Evolutionary conservation across 345 rosid species (phyloP).

Genomic region (Cardamine occulta): DNA sequence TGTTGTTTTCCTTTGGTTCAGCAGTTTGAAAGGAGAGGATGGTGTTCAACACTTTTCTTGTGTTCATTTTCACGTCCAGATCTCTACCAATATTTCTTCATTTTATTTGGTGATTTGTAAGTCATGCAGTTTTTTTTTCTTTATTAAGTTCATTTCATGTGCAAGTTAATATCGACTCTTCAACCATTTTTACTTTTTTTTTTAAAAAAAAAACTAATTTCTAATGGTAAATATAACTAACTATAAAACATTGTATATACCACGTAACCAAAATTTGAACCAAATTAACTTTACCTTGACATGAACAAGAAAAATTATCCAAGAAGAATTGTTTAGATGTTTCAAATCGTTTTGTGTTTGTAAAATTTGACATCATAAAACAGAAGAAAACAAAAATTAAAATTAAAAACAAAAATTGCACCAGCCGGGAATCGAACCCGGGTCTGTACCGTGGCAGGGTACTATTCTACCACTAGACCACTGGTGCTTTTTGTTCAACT

Average conservation of each 20-base stretch:
- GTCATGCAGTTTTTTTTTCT: slow-evolving; percentile 3
- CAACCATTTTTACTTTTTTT: not conserved
- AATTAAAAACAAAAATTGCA: slow-evolving; percentile 17
- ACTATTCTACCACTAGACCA: slow-evolving; percentile 61
- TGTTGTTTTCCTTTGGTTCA: slow-evolving; percentile 37
- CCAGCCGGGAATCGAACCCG: slow-evolving; percentile 88
- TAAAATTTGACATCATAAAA: too few species aligned
- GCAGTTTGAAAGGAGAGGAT: slow-evolving; percentile 42
- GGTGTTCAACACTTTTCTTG: slow-evolving; percentile 52
- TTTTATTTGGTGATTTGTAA: slow-evolving; percentile 22
- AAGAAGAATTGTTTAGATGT: not conserved
- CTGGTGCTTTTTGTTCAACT: slow-evolving; percentile 38
- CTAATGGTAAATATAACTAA: not conserved
- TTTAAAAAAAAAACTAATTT: not conserved
- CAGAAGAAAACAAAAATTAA: not conserved
- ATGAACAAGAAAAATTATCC: not conserved
- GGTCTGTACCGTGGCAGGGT: slow-evolving; percentile 87
- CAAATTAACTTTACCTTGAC: not conserved
- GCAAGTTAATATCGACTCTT: not conserved
- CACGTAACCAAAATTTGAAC: too few species aligned
- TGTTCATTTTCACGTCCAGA: slow-evolving; percentile 37
- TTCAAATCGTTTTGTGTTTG: not conserved
- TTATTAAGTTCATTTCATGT: not conserved
- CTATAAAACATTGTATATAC: not conserved
- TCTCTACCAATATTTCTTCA: slow-evolving; percentile 28